These are phyloP conservation scores for Botrytis elliptica DNA, from an alignment of 2,329 filamentous ascomycete species.

Conservation along the genomic window DNA sequence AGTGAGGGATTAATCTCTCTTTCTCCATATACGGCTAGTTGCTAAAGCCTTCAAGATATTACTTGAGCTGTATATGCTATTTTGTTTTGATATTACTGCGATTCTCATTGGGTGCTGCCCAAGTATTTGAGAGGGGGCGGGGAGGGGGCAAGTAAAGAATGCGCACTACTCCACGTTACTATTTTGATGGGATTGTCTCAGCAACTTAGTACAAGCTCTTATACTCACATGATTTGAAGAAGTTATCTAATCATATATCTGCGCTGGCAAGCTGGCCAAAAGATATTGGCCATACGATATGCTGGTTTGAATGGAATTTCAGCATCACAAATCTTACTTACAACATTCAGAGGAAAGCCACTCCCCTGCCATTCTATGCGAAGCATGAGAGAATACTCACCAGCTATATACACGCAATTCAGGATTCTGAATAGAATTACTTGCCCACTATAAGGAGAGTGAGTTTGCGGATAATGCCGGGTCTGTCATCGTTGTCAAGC, in stretches of 20 bases:
- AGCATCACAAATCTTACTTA: not conserved
- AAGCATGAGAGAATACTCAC: not conserved
- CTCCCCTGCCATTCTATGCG: not conserved
- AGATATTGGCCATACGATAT: not conserved
- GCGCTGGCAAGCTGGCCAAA: not conserved
- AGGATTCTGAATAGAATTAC: not conserved
- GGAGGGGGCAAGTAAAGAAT: not conserved
- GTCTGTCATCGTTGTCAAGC: not conserved
- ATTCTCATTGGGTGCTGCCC: not conserved
- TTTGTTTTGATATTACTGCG: not conserved
- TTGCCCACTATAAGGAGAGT: not conserved
- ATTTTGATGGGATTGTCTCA: not conserved
- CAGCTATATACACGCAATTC: not conserved
- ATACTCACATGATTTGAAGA: not conserved
- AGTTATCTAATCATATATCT: accelerated
- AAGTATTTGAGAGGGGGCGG: not conserved
- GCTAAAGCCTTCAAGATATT: not conserved
- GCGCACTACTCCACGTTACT: not conserved
- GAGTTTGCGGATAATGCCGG: not conserved
- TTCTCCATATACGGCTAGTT: not conserved
- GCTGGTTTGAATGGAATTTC: not conserved
- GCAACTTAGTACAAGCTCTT: not conserved
- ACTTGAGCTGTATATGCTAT: not conserved
- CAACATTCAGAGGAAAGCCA: not conserved
- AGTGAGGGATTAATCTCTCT: not conserved